Conservation (phyloP, 75 land plant species). For the Pinus albicaulis region DNA sequence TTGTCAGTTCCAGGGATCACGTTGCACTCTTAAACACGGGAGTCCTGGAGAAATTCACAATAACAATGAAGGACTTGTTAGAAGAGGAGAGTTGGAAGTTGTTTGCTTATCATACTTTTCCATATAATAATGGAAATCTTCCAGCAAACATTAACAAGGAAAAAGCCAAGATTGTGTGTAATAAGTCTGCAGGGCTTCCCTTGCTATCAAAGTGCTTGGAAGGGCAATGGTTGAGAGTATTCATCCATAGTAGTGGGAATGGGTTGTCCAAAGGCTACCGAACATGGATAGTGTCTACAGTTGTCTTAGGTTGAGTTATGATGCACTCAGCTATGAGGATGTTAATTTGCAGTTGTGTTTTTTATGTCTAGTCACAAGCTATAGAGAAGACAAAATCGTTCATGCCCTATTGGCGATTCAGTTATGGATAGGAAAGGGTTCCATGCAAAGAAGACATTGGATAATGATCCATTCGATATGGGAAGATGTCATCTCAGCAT, state of each 20-base stretch:
- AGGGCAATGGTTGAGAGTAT: neutral
- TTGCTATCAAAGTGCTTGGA: neutral
- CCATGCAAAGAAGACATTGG: no score
- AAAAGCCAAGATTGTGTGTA: neutral
- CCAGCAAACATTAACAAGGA: neutral
- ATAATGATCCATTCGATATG: neutral
- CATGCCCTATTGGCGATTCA: neutral
- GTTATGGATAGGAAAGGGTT: neutral
- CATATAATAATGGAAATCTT: neutral
- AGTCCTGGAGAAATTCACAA: neutral
- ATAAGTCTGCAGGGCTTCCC: neutral
- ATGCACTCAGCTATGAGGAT: neutral
- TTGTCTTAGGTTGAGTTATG: neutral
- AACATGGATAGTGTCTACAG: neutral
- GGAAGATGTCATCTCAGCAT: neutral
- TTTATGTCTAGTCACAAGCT: neutral
- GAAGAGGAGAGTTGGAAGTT: slow-evolving; percentile 1
- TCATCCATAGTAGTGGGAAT: neutral
- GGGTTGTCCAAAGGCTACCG: neutral
- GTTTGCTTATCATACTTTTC: neutral
- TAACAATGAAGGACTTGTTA: neutral
- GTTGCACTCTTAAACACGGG: neutral
- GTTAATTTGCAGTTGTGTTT: no score
- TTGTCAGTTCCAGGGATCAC: neutral
- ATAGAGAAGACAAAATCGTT: neutral